Percentiles rank a stretch among this genome's conserved stretches.
These are phyloP conservation scores for Whalleya microplaca DNA, from an alignment of 2,329 filamentous ascomycete genomes.

Conservation along the genomic window DNA sequence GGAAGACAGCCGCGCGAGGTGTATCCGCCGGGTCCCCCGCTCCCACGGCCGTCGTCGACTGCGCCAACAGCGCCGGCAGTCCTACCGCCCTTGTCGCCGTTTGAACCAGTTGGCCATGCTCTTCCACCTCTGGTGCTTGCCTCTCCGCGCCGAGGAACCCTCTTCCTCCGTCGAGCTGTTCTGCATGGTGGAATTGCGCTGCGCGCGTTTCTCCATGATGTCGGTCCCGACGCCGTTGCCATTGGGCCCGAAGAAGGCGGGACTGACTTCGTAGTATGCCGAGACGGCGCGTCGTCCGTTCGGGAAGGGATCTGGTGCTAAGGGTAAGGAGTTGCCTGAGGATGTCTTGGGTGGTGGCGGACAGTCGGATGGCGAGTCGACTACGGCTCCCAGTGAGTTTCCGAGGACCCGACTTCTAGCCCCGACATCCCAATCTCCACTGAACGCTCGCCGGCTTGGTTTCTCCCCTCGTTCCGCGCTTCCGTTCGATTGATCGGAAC, in stretches of 20 bases:
- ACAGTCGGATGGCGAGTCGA: slow-evolving; percentile 12
- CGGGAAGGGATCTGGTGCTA: slow-evolving; percentile 25
- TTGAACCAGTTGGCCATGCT: slow-evolving; percentile 39
- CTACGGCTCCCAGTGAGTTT: slow-evolving; percentile 23
- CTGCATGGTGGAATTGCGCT: background rate
- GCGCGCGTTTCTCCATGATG: background rate
- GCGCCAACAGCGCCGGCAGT: slow-evolving; percentile 13
- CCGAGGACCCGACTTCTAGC: slow-evolving; percentile 21
- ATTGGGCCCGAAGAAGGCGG: slow-evolving; percentile 11
- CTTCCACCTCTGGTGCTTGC: slow-evolving; percentile 34
- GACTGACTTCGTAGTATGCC: slow-evolving; percentile 23
- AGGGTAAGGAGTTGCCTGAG: slow-evolving; percentile 8
- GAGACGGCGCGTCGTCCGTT: slow-evolving; percentile 27
- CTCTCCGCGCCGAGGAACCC: slow-evolving; percentile 10
- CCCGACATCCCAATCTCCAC: slow-evolving; percentile 35
- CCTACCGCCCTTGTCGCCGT: slow-evolving; percentile 38
- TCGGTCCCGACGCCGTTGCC: slow-evolving; percentile 6
- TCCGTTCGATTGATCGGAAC: slow-evolving; percentile 9
- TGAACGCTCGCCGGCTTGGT: slow-evolving; percentile 32
- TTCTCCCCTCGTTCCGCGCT: slow-evolving; percentile 12
- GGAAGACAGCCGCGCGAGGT: too few species aligned
- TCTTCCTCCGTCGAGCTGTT: background rate
- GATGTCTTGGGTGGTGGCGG: slow-evolving; percentile 2
- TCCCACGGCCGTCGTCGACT: background rate
- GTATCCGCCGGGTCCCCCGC: background rate